Percentiles rank a stretch among this genome's conserved stretches.
These are phyloP conservation scores for Cryphonectria naterciae DNA, from an alignment of 2,329 filamentous ascomycete genomes.

Conservation along the genomic window DNA sequence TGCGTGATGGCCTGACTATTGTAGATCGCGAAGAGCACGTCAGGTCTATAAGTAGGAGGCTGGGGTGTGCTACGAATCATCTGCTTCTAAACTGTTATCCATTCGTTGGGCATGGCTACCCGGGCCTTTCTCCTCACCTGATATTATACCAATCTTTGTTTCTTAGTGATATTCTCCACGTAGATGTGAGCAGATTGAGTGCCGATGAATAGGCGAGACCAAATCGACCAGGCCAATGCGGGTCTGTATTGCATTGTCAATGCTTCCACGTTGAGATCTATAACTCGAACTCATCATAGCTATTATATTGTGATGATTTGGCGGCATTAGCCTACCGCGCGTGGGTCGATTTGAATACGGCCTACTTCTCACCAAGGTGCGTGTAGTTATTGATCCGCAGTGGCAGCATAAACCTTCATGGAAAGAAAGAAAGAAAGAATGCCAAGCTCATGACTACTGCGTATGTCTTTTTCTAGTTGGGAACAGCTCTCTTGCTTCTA, in stretches of 20 bases:
- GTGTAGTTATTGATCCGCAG: background rate
- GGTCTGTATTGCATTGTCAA: background rate
- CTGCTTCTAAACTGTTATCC: background rate
- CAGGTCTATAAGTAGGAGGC: background rate
- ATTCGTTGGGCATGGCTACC: too few species aligned
- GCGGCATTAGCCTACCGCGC: background rate
- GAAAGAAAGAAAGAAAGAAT: background rate
- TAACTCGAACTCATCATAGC: background rate
- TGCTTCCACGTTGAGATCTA: background rate
- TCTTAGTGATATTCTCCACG: background rate
- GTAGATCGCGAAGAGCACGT: background rate
- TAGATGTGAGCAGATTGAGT: background rate
- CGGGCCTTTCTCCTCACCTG: background rate
- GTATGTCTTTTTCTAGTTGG: background rate
- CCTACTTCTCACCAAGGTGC: background rate
- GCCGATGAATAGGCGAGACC: background rate
- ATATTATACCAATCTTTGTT: too few species aligned
- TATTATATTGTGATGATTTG: background rate
- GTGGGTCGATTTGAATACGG: background rate
- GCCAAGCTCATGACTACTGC: background rate
- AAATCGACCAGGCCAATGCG: background rate
- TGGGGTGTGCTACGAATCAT: background rate
- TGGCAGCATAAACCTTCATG: background rate
- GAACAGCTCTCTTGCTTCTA: background rate
- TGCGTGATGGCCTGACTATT: background rate